These are phyloP conservation scores for Penicillium egyptiacum DNA, from an alignment of 495 filamentous ascomycete species.

Conservation along the genomic window DNA sequence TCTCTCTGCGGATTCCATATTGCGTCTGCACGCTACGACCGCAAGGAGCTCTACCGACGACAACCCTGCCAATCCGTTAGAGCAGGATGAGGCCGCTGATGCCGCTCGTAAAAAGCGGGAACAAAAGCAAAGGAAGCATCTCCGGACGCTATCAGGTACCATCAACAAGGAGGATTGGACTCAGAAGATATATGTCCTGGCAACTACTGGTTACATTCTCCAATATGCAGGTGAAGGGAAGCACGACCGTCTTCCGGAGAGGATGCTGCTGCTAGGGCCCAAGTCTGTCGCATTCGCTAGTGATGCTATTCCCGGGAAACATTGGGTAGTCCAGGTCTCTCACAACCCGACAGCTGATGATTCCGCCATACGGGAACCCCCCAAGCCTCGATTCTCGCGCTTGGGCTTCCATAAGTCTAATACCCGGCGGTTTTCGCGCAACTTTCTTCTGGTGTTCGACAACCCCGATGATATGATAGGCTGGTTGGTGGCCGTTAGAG, in stretches of 20 bases:
- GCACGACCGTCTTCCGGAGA: conserved; percentile 82
- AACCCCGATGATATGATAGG: conserved; percentile 80
- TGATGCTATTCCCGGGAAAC: conserved; percentile 87
- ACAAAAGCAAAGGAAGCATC: conserved; percentile 43
- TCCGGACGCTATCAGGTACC: conserved; percentile 58
- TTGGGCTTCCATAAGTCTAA: conserved; percentile 64
- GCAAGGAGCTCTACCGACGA: conserved; percentile 33
- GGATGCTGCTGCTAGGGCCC: conserved; percentile 76
- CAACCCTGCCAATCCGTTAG: conserved; percentile 2
- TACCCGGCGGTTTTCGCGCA: conserved; percentile 61
- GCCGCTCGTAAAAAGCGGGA: conserved; percentile 42
- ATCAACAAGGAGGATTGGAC: conserved; percentile 72
- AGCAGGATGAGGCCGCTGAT: conserved; percentile 16
- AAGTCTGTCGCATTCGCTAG: conserved; percentile 91
- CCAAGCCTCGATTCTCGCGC: conserved; percentile 67
- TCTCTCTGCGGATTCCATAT: conserved; percentile 57
- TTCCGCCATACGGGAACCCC: conserved; percentile 46
- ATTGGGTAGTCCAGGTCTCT: conserved; percentile 91
- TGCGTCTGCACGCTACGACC: conserved; percentile 52
- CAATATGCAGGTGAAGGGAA: conserved; percentile 83
- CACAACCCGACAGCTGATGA: conserved; percentile 67
- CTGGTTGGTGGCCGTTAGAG: conserved; percentile 67
- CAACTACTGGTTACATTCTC: conserved; percentile 79
- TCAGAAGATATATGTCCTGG: conserved; percentile 78
- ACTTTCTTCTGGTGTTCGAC: conserved; percentile 77